These are phyloP conservation scores for Cercospora canescens DNA, from an alignment of 2,329 filamentous ascomycete genomes.

Conservation along the genomic window DNA sequence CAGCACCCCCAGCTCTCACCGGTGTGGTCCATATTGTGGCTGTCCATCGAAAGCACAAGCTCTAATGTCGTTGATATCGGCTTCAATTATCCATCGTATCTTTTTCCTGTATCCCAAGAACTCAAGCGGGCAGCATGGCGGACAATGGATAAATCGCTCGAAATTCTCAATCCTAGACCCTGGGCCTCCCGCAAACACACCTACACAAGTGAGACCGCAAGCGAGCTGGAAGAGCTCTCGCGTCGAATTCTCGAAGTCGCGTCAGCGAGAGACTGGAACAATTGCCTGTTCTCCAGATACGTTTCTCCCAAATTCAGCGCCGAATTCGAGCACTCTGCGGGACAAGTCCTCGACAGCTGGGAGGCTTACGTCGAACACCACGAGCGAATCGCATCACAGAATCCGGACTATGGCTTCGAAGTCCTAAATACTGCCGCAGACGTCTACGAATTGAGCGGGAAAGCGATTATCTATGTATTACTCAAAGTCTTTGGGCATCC, in stretches of 20 bases:
- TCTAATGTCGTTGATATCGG: too few relatives aligned
- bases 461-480: conserved; percentile 13
- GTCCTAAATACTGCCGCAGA: conserved; percentile 12
- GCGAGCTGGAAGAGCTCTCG: conserved; percentile 5
- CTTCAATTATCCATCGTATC: too few relatives aligned
- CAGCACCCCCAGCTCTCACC: not conserved
- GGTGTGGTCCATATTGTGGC: not conserved
- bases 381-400: conserved; percentile 3
- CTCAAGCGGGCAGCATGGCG: not conserved
- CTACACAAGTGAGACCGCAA: conserved; percentile 10
- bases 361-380: conserved; percentile 11
- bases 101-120: too few relatives aligned
- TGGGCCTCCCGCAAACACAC: conserved; percentile 16
- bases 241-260: conserved; percentile 8
- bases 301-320: conserved; percentile 11
- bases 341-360: conserved; percentile 15
- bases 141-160: conserved; percentile 13
- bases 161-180: conserved; percentile 16
- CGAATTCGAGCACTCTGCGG: conserved; percentile 16
- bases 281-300: conserved; percentile 1
- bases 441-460: conserved; percentile 16
- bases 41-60: not conserved
- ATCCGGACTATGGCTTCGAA: conserved; percentile 18
- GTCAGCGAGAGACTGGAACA: conserved; percentile 12
- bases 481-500: conserved; percentile 14